Evolutionary conservation across 2,329 filamentous ascomycete species (phyloP).

Genomic region (Dactylellina sp.): DNA sequence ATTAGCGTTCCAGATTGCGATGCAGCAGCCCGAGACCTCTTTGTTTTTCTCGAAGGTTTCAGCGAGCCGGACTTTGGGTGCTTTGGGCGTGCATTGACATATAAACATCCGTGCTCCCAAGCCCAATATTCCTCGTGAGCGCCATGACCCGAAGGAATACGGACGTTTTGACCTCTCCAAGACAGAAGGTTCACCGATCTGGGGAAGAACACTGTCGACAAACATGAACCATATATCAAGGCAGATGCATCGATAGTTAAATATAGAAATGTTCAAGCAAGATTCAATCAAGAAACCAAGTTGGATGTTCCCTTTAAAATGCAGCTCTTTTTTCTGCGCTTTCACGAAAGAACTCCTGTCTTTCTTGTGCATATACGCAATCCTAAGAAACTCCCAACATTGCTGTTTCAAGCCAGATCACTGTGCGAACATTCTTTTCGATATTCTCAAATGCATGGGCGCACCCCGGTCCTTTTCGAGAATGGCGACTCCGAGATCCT

Average conservation of each 20-base stretch:
- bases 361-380: constrained; percentile 19
- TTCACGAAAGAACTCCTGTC: constrained; percentile 3
- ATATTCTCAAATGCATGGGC: constrained; percentile 21
- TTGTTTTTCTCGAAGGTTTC: constrained; percentile 56
- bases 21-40: constrained; percentile 41
- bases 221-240: constrained; percentile 27
- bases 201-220: constrained; percentile 29
- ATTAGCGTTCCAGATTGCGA: constrained; percentile 41
- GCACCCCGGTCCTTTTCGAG: constrained; percentile 34
- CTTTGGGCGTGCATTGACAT: constrained; percentile 57
- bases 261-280: constrained; percentile 36
- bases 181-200: constrained; percentile 38
- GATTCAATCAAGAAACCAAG: not conserved
- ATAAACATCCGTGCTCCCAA: constrained; percentile 53
- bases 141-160: constrained; percentile 55
- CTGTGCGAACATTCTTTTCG: constrained; percentile 24
- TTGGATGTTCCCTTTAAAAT: constrained; percentile 21
- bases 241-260: constrained; percentile 37
- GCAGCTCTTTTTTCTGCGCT: constrained; percentile 32
- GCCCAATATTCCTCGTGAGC: constrained; percentile 30
- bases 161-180: constrained; percentile 56
- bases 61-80: constrained; percentile 25
- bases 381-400: constrained; percentile 18
- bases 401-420: constrained; percentile 37
- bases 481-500: constrained; percentile 25